Evolutionary conservation across 257 asterid genomes (phyloP).

Genomic region (Rauvolfia tetraphylla): DNA sequence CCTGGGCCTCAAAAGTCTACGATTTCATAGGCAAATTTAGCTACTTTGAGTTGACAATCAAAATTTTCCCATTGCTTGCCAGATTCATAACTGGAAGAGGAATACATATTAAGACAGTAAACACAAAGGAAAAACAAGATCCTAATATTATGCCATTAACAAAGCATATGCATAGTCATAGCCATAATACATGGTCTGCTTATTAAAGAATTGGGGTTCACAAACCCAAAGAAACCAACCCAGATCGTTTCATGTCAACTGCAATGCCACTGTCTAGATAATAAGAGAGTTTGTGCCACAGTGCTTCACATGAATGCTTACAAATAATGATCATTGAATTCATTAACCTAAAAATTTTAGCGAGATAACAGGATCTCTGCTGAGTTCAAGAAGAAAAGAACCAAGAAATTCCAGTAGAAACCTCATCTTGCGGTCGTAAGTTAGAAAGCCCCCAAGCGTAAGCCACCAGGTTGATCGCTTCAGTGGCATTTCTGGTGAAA

Average conservation of each 20-base stretch:
- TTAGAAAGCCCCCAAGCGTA: constrained; percentile 84
- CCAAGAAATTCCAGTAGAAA: constrained; percentile 16
- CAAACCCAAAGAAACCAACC: not conserved
- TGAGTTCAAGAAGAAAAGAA: not conserved
- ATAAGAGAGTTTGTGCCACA: not conserved
- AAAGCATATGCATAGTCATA: not conserved
- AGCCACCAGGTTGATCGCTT: constrained; percentile 95
- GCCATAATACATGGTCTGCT: not conserved
- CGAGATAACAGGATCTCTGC: not conserved
- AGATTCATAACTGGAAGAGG: not conserved
- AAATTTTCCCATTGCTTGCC: not conserved
- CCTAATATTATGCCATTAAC: not conserved
- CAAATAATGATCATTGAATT: not conserved
- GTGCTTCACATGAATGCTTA: not conserved
- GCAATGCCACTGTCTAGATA: not conserved
- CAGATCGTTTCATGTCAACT: not conserved
- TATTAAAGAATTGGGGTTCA: not conserved
- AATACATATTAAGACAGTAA: too few species aligned
- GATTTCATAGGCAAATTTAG: not conserved
- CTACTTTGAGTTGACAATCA: not conserved
- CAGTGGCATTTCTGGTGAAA: constrained; percentile 94
- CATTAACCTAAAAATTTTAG: not conserved
- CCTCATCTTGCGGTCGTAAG: constrained; percentile 90
- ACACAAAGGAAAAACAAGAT: too few species aligned
- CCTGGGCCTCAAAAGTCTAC: not conserved